Evolutionary conservation across 306 rosid species (phyloP).

Genomic region (Castanea crenata): DNA sequence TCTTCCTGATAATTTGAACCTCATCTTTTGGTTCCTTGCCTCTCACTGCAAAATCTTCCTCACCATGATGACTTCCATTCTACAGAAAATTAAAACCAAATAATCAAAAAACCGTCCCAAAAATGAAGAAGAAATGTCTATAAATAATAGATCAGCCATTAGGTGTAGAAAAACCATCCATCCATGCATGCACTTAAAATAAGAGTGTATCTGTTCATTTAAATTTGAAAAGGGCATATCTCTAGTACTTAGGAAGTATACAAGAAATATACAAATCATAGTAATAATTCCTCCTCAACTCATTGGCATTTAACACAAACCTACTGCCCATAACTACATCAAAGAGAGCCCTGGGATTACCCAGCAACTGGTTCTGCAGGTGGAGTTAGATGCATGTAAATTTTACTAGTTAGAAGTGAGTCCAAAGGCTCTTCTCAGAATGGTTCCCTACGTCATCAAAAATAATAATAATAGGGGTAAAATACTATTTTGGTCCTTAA

Average conservation of each 20-base stretch:
- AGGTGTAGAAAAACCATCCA: background rate
- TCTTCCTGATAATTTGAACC: constrained; percentile 99
- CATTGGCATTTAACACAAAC: background rate
- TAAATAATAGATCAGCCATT: background rate
- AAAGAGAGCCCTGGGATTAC: background rate
- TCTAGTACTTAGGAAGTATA: background rate
- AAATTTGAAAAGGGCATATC: background rate
- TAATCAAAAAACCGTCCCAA: background rate
- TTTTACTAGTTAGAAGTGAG: too few species aligned
- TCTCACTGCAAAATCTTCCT: constrained; percentile 84
- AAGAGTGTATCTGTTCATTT: background rate
- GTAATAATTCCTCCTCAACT: background rate
- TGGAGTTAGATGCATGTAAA: too few species aligned
- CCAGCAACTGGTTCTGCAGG: background rate
- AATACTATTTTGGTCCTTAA: too few species aligned
- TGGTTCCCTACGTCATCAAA: too few species aligned
- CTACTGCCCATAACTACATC: background rate
- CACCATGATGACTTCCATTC: constrained; percentile 73
- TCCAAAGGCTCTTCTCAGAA: too few species aligned
- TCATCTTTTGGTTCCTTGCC: constrained; percentile 96
- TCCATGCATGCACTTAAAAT: background rate
- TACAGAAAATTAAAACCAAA: constrained; percentile 27
- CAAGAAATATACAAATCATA: background rate
- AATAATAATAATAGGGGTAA: too few species aligned
- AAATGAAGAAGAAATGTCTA: background rate